A percentile compares a stretch with the other conserved stretches of the same genome.
Evolutionary conservation across 192 early-diverging fungal species (phyloP).

Genomic region (Polychytrium aggregatum): DNA sequence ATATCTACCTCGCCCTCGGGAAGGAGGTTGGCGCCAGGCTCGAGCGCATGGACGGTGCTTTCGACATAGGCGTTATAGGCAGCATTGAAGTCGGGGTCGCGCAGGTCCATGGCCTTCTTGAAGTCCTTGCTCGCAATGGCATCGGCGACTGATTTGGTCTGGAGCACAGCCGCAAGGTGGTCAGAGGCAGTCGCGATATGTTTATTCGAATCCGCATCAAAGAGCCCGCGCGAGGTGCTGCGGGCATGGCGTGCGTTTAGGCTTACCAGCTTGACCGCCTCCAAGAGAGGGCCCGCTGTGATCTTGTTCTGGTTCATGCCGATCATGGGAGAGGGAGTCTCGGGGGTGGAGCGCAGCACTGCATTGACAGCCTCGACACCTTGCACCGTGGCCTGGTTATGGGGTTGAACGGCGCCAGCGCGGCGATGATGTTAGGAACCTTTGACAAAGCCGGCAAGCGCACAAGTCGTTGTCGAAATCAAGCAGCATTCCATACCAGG

Average conservation of each 20-base stretch:
- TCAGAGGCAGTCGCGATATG: too few relatives aligned
- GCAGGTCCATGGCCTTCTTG: slow-evolving; percentile 74
- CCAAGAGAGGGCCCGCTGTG: slow-evolving; percentile 73
- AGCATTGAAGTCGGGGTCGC: slow-evolving; percentile 68
- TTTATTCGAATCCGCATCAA: too few relatives aligned
- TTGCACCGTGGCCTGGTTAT: slow-evolving; percentile 86
- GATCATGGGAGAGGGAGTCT: slow-evolving; percentile 85
- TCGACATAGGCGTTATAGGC: slow-evolving; percentile 39
- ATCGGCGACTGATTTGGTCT: slow-evolving; percentile 77
- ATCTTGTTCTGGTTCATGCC: slow-evolving; percentile 86
- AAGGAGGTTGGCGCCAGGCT: slow-evolving; percentile 30
- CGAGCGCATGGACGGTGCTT: slow-evolving; percentile 11
- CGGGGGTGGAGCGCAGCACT: slow-evolving; percentile 70
- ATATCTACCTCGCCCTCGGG: slow-evolving; percentile 42
- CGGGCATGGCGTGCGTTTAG: neutral
- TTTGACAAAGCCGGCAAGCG: neutral
- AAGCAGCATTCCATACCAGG: slow-evolving; percentile 27
- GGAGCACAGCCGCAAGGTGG: too few relatives aligned
- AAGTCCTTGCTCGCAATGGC: slow-evolving; percentile 79
- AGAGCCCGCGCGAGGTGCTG: too few relatives aligned
- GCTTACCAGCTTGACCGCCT: slow-evolving; percentile 73
- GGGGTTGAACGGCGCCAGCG: too few relatives aligned
- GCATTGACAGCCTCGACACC: slow-evolving; percentile 91
- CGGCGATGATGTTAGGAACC: too few relatives aligned
- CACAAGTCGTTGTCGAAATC: neutral